Evolutionary conservation across 1,284 basidiomycete species (phyloP), one percentile per base, ranked within the genome.

Genomic region (Apiotrichum veenhuisii): DNA sequence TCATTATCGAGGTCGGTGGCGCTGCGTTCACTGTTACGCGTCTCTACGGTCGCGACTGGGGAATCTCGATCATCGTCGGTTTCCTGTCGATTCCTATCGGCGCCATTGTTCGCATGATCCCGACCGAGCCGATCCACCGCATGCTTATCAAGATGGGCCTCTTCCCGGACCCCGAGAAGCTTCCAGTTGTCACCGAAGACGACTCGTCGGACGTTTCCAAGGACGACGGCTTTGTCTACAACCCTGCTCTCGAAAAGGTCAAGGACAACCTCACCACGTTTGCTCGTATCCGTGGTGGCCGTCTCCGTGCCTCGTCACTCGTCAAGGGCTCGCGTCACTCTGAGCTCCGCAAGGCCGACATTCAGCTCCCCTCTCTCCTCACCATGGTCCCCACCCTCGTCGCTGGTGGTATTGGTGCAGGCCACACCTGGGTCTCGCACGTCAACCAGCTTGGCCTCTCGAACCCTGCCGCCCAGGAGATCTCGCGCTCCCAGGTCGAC

Each of bases 1-100:
- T 95, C 55, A 95, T 98, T 64, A 87, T 97, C 58, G 92, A 92
- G 68, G 82, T 97, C 52, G 95, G 94, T 56, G 89, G 90, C 33
- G 83, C 87, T 4, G 93, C 93, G 0, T 98, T 98, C 82, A 85
- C 88, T 68, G 95, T 98, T n/a, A 86, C 84, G 1, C 80, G 73
- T 7, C 85, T 98, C 52, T 78, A 79, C 50, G 89, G 87, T 30
- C 84, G 84, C 41, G 91, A 96, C 75, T 99, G 96, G 96, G 93
- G 85, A 50, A 91, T 98, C 64, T 90, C 89, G 1, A 80, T 98
- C 52, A 63, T 78, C 54, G 83, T 96, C 48, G 96, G 95, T 41
- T 68, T 88, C 54, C 82, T 93, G 48, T 88, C 95, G 11, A 84
- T 97, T 60, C 95, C 94, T 3, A 80, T 97, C 64, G 96, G 91